phyloP scores from a whole-genome alignment of 169 alveolate genomes.

The Plasmodium yoelii region DNA sequence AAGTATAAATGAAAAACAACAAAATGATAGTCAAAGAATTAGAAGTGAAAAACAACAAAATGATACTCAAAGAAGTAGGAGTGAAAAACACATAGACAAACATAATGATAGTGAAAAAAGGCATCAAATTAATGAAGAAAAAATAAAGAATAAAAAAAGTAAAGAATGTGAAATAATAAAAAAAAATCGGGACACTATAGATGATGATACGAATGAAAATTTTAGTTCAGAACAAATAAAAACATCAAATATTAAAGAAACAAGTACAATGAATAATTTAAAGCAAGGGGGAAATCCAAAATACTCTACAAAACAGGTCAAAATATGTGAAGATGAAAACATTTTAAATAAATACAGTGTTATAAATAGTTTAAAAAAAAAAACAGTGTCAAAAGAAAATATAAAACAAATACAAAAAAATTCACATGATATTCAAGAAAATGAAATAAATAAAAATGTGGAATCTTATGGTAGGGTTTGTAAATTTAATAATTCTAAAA shows the following conservation, averaged over 20 bases:
- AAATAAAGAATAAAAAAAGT: too few species aligned
- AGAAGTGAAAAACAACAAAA: too few species aligned
- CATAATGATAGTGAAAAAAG: too few species aligned
- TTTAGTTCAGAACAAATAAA: neutral
- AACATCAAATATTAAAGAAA: neutral
- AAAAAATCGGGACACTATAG: too few species aligned
- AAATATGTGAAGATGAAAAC: slow-evolving; percentile 72
- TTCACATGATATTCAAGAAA: slow-evolving; percentile 5
- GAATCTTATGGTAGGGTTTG: slow-evolving; percentile 39
- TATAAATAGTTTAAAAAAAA: slow-evolving; percentile 33
- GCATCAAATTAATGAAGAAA: too few species aligned
- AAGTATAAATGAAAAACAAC: too few species aligned
- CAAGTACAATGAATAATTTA: neutral
- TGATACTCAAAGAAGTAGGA: too few species aligned
- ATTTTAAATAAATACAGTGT: slow-evolving; percentile 44
- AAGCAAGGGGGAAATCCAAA: slow-evolving; percentile 16
- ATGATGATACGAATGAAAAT: neutral
- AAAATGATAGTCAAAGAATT: too few species aligned
- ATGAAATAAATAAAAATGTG: slow-evolving; percentile 22
- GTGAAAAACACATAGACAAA: too few species aligned
- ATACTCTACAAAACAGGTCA: slow-evolving; percentile 44
- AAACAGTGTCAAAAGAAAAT: slow-evolving; percentile 19
- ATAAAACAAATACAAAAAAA: slow-evolving; percentile 4
- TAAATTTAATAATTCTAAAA: slow-evolving; percentile 10
- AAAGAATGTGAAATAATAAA: too few species aligned